These are phyloP conservation scores for Podospora australis DNA, from an alignment of 495 filamentous ascomycete species.

Conservation along the genomic window DNA sequence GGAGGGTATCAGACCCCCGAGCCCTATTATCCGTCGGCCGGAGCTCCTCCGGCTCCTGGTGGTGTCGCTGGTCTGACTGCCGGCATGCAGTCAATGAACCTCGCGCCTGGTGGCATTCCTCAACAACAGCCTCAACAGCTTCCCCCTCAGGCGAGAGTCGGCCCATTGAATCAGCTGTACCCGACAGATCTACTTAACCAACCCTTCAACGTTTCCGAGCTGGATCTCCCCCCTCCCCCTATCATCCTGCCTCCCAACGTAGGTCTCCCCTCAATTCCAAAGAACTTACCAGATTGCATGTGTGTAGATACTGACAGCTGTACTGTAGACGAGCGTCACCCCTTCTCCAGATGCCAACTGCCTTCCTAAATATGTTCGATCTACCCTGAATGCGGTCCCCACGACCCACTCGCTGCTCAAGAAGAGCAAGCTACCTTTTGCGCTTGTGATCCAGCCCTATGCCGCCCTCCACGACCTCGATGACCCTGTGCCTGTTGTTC, in stretches of 20 bases:
- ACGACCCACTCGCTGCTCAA: constrained; percentile 88
- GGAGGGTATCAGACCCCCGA: constrained; percentile 61
- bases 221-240: constrained; percentile 86
- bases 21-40: constrained; percentile 54
- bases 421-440: constrained; percentile 92
- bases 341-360: constrained; percentile 90
- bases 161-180: constrained; percentile 76
- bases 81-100: constrained; percentile 75
- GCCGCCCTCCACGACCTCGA: constrained; percentile 86
- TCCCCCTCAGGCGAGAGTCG: constrained; percentile 44
- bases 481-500: constrained; percentile 83
- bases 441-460: constrained; percentile 93
- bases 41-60: constrained; percentile 37
- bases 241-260: constrained; percentile 90
- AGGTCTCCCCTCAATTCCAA: constrained; percentile 44
- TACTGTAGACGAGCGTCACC: constrained; percentile 78
- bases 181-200: constrained; percentile 86
- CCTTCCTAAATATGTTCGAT: constrained; percentile 88
- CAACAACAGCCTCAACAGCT: constrained; percentile 48
- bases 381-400: constrained; percentile 87
- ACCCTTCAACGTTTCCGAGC: constrained; percentile 87
- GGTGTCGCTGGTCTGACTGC: constrained; percentile 72
- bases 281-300: too few species aligned
- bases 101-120: constrained; percentile 24
- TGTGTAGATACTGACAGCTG: constrained; percentile 27